Evolutionary conservation across 2,329 filamentous ascomycete species (phyloP).

Genomic region (Nannizziopsis arthrosporioides): DNA sequence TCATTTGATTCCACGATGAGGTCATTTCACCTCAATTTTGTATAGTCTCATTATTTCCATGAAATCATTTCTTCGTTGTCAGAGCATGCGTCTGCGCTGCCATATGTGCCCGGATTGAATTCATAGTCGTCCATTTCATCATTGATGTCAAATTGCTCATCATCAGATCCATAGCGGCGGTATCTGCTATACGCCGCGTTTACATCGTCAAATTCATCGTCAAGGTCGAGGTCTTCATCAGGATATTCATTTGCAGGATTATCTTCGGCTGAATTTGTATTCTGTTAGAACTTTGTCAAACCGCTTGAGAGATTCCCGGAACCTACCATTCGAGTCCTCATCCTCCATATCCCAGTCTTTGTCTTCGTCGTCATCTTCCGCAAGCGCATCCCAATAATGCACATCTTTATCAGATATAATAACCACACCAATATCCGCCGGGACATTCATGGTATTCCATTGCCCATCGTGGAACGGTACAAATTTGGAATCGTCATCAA

Average conservation of each 20-base stretch:
- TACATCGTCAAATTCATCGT: constrained; percentile 36
- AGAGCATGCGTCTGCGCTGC: neutral
- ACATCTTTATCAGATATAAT: constrained; percentile 35
- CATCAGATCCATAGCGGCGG: constrained; percentile 32
- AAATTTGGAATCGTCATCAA: constrained; percentile 12
- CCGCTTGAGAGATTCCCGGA: neutral
- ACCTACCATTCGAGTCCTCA: constrained; percentile 49
- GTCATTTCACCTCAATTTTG: too few species aligned
- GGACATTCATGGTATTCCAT: constrained; percentile 15
- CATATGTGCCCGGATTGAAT: neutral
- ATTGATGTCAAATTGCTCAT: constrained; percentile 35
- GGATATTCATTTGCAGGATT: constrained; percentile 42
- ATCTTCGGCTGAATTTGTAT: constrained; percentile 33
- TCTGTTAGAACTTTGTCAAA: neutral
- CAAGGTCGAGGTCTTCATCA: constrained; percentile 38
- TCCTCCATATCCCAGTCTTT: constrained; percentile 49
- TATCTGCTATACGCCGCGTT: constrained; percentile 32
- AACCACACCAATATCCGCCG: constrained; percentile 31
- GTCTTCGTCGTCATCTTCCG: constrained; percentile 41
- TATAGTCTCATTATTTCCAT: neutral
- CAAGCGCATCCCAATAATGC: constrained; percentile 47
- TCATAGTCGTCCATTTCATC: constrained; percentile 20
- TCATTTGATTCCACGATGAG: too few species aligned
- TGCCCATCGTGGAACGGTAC: constrained; percentile 10
- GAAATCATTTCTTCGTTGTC: neutral